phyloP scores from a whole-genome alignment of 169 alveolate genomes.

The Plasmodium knowlesi region DNA sequence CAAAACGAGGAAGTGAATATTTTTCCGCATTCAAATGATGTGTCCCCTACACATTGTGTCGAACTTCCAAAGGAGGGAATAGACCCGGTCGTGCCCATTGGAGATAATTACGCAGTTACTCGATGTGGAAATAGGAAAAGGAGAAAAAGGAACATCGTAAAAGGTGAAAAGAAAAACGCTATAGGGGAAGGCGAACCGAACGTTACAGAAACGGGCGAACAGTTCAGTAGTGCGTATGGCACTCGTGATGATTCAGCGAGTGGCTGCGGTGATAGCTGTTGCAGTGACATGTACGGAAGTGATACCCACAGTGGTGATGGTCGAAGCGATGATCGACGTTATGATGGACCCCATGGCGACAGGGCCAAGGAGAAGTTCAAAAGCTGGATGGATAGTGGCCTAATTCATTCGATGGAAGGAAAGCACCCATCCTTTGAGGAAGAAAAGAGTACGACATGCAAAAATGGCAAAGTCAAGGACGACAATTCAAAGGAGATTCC shows the following conservation, averaged over 20 bases:
- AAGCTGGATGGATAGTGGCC: neutral
- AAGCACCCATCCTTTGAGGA: neutral
- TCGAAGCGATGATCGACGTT: neutral
- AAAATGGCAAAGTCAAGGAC: neutral
- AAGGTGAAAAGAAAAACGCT: neutral
- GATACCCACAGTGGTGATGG: neutral
- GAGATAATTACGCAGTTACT: neutral
- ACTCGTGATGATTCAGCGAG: neutral
- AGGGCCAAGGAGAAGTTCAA: neutral
- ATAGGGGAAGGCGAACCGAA: neutral
- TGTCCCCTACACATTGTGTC: neutral
- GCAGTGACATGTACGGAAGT: neutral
- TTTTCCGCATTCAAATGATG: neutral
- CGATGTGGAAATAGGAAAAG: neutral
- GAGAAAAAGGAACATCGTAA: slow-evolving; percentile 1
- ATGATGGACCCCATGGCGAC: neutral
- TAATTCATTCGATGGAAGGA: neutral
- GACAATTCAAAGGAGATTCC: neutral
- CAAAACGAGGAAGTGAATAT: neutral
- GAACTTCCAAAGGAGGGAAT: neutral
- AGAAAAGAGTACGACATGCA: too few species aligned
- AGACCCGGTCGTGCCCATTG: neutral
- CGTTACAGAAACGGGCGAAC: neutral
- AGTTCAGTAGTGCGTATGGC: neutral
- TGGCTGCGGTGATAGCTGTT: neutral